Conservation (phyloP, 192 early-diverging fungal species). For the Coemansia sp. region DNA sequence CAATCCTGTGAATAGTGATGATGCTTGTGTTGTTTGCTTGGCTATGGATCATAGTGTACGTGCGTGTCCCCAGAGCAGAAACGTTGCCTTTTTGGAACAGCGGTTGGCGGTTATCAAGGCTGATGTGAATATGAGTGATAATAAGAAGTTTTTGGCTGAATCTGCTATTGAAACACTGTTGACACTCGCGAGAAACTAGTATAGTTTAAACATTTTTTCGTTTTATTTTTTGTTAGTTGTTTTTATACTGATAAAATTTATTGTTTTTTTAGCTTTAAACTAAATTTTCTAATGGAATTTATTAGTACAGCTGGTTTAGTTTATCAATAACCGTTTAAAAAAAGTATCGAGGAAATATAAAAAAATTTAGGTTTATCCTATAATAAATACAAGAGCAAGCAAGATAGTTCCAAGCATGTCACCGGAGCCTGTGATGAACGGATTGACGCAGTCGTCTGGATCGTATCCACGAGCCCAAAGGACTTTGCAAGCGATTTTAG, state of each 20-base stretch:
- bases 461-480: constrained; percentile 76
- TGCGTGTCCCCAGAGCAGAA: not conserved
- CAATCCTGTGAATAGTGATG: not conserved
- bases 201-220: not conserved
- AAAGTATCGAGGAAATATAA: not conserved
- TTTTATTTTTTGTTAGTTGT: not conserved
- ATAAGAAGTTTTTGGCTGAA: not conserved
- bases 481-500: constrained; percentile 56
- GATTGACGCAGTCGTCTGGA: constrained; percentile 69
- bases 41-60: not conserved
- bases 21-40: not conserved
- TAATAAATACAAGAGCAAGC: constrained; percentile 52
- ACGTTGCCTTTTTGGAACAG: not conserved
- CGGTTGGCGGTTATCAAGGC: not conserved
- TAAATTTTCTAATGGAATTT: too few species aligned
- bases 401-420: constrained; percentile 71
- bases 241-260: too few species aligned
- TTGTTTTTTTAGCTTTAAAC: too few species aligned
- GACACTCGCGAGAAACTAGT: not conserved
- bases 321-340: too few species aligned
- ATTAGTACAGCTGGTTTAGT: too few species aligned
- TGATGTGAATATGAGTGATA: not conserved
- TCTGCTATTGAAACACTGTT: not conserved
- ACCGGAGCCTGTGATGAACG: constrained; percentile 65
- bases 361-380: constrained; percentile 6